These are phyloP conservation scores for Ailanthus altissimus DNA, from an alignment of 345 rosid genomes.

Conservation along the genomic window DNA sequence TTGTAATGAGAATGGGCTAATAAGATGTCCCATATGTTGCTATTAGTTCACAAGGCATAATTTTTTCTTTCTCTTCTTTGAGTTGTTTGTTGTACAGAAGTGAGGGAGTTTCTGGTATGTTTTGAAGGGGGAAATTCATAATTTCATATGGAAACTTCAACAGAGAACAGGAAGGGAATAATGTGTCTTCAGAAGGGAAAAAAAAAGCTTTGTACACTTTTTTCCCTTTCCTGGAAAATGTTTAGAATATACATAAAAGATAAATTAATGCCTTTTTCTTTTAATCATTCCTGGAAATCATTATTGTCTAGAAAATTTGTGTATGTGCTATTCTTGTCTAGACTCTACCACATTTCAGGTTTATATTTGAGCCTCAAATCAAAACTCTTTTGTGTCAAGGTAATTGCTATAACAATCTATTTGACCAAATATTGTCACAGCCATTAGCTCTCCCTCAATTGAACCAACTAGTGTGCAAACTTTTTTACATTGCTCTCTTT, in stretches of 20 bases:
- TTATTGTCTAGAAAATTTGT: neutral
- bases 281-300: neutral
- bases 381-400: too few species aligned
- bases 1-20: slow-evolving; percentile 93
- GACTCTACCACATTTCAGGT: neutral
- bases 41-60: slow-evolving; percentile 21
- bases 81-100: slow-evolving; percentile 41
- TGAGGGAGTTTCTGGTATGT: slow-evolving; percentile 16
- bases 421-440: neutral
- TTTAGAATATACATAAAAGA: neutral
- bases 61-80: neutral
- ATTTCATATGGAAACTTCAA: slow-evolving; percentile 15
- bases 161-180: slow-evolving; percentile 5
- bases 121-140: neutral
- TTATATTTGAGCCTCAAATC: neutral
- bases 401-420: neutral
- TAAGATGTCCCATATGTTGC: slow-evolving; percentile 78
- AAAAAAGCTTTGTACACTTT: slow-evolving; percentile 11
- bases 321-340: neutral
- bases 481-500: neutral
- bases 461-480: neutral
- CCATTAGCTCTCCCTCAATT: neutral
- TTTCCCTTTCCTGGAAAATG: neutral
- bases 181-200: neutral
- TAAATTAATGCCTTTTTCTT: neutral